Evolutionary conservation across 805 yeast species (phyloP), one percentile per base, ranked within the genome.

Genomic region (Isabelozyma rhagii): DNA sequence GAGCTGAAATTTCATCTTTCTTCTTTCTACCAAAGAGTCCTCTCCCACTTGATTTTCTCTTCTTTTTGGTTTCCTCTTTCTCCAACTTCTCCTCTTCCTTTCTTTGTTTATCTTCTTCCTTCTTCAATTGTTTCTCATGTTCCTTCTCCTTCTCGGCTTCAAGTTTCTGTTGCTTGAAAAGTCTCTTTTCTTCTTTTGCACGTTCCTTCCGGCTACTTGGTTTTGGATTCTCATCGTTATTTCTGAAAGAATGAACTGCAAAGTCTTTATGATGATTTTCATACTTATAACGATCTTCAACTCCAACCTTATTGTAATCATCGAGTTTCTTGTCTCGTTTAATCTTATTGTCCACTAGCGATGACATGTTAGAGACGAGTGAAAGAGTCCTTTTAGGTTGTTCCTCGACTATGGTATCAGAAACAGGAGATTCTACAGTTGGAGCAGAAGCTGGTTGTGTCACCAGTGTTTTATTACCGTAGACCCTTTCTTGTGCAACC

Each of bases 401-500:
- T 2, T 34, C 38, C 36, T 31, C 36, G 10, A 31, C 36, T 31
- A 21, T 21, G 25, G 25, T 21, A 21, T 31, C 8, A 13, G 38
- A 43, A 11, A n/a, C n/a, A 27, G 45, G 38, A 17, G 43, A 18
- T 13, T 17, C 28, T 14, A 41, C 43, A 8, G 5, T 17, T 9
- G 43, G 28, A 14, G 18, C 43, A 18, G 43, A 14, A 21, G n/a
- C 13, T n/a, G 47, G 8, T 29, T n/a, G n/a, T 10, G 36, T 5
- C 5, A 52, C 43, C 49, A 49, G 7, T 13, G 10, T 31, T 45
- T 53, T 40, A 43, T 64, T 69, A 5, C 84, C 85, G 57, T 82
- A 82, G 1, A 83, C 87, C 50, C 73, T 81, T 51, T 71, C 74
- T 61, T 75, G 68, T 0, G 89, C 88, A 11, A 79, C 77, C 53